A percentile compares a stretch with the other conserved stretches of the same genome.
Conservation (phyloP, 129 eudicot genomes). For the Tagetes patula region DNA sequence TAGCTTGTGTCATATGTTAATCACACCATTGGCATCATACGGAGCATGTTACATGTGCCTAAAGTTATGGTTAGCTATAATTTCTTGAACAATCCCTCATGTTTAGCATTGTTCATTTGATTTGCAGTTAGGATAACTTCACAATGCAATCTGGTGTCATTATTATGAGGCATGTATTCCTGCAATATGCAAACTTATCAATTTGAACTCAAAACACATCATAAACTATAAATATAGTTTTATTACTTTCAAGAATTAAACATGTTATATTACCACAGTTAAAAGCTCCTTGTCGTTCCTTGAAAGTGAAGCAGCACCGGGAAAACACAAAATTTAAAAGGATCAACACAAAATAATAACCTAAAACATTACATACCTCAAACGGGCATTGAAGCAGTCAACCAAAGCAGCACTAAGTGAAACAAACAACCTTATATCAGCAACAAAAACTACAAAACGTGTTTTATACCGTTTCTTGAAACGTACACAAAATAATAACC, state of each 20-base stretch:
- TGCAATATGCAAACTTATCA: slow-evolving; percentile 33
- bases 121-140: slow-evolving; percentile 48
- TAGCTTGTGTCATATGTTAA: too few relatives aligned
- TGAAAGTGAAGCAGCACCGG: slow-evolving; percentile 44
- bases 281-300: slow-evolving; percentile 67
- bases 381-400: too few relatives aligned
- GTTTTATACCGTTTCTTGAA: too few relatives aligned
- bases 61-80: slow-evolving; percentile 68
- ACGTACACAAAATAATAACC: too few relatives aligned
- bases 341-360: too few relatives aligned
- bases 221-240: background rate
- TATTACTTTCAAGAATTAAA: background rate
- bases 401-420: too few relatives aligned
- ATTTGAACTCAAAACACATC: too few relatives aligned
- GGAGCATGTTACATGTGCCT: slow-evolving; percentile 86
- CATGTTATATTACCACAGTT: slow-evolving; percentile 45
- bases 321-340: too few relatives aligned
- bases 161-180: slow-evolving; percentile 56
- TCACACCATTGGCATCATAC: slow-evolving; percentile 59
- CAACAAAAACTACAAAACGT: too few relatives aligned
- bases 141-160: slow-evolving; percentile 50
- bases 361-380: too few relatives aligned
- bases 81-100: slow-evolving; percentile 79
- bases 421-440: too few relatives aligned
- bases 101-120: slow-evolving; percentile 55